Conservation (phyloP, 164 flowering plant species). For the grape (Vitis vinifera) region ASM3070453v1 NC_081816.1:9372501-9373000, state of each 20-base stretch:
- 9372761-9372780: constrained; percentile 54
- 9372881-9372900: constrained; percentile 72
- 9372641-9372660: constrained; percentile 88
- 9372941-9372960: constrained; percentile 55
- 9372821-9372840: constrained; percentile 36
- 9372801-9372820: constrained; percentile 43
- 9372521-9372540: background rate
- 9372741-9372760: constrained; percentile 46
- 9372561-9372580: constrained; percentile 93
- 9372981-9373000: constrained; percentile 49
- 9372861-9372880: constrained; percentile 85
- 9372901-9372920: constrained; percentile 82
- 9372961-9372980: constrained; percentile 49
- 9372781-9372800: constrained; percentile 38
- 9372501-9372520: too few species aligned
- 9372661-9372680: constrained; percentile 88
- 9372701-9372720: constrained; percentile 31
- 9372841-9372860: constrained; percentile 48
- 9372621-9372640: constrained; percentile 95
- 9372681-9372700: constrained; percentile 62
- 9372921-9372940: constrained; percentile 58
- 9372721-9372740: constrained; percentile 13
- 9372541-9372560: background rate
- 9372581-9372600: constrained; percentile 91
- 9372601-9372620: constrained; percentile 84